Conservation (phyloP, 148 eudicot genomes). For the Cornus controversa region DNA sequence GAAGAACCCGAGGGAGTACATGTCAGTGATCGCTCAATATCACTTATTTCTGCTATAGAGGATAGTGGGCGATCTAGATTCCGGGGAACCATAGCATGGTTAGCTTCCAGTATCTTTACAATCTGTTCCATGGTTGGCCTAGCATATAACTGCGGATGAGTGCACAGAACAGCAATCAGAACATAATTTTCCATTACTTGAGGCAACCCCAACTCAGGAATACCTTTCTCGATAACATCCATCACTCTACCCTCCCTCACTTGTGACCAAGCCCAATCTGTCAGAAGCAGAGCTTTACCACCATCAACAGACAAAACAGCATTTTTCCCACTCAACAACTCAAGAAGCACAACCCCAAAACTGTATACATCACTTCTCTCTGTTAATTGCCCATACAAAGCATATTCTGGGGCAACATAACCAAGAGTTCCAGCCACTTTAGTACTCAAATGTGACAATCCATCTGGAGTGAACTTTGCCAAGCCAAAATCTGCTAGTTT, state of each 20-base stretch:
- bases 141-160: background rate
- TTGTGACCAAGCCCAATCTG: constrained; percentile 9
- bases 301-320: background rate
- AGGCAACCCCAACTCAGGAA: background rate
- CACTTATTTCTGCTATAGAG: background rate
- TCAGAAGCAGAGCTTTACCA: background rate
- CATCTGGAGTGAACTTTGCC: background rate
- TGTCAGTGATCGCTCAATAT: background rate
- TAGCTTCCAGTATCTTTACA: background rate
- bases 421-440: too few species aligned
- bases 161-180: background rate
- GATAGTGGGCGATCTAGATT: background rate
- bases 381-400: background rate
- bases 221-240: background rate
- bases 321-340: constrained; percentile 40
- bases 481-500: background rate
- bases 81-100: too few species aligned
- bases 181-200: background rate
- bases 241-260: too few species aligned
- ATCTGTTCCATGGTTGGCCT: background rate
- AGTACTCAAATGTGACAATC: too few species aligned
- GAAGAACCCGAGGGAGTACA: background rate
- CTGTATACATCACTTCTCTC: constrained; percentile 39
- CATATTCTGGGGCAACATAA: background rate
- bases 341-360: constrained; percentile 49